Conservation (phyloP, 805 yeast species). For the Candida xyloterini region DNA sequence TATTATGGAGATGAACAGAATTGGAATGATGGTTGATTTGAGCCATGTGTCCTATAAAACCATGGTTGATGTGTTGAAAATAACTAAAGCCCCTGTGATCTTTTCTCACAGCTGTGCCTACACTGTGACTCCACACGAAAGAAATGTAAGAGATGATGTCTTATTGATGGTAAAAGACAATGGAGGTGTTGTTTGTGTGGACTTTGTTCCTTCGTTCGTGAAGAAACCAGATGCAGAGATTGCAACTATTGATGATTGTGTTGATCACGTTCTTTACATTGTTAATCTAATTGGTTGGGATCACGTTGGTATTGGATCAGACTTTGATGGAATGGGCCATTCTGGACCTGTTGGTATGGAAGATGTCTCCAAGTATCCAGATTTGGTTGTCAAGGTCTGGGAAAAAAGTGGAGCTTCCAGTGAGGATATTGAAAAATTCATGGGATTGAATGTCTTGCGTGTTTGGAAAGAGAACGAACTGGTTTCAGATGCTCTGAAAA, state of each 20-base stretch:
- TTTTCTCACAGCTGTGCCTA: slow-evolving; percentile 49
- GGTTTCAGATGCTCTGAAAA: slow-evolving; percentile 19
- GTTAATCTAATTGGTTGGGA: slow-evolving; percentile 48
- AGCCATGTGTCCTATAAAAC: slow-evolving; percentile 49
- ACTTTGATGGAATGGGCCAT: slow-evolving; percentile 48
- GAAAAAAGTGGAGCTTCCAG: slow-evolving; percentile 37
- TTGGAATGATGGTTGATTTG: slow-evolving; percentile 53
- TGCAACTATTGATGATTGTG: slow-evolving; percentile 46
- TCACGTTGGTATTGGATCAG: slow-evolving; percentile 50
- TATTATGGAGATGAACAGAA: slow-evolving; percentile 47
- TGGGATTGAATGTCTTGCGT: slow-evolving; percentile 44
- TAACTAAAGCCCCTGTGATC: slow-evolving; percentile 45
- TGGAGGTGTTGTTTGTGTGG: slow-evolving; percentile 48
- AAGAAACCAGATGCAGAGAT: slow-evolving; percentile 17
- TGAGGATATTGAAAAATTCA: slow-evolving; percentile 39
- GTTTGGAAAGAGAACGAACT: slow-evolving; percentile 44
- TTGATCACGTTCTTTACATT: slow-evolving; percentile 42
- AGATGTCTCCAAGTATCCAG: slow-evolving; percentile 55
- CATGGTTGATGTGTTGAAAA: slow-evolving; percentile 42
- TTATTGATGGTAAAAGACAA: slow-evolving; percentile 37
- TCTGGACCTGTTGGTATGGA: slow-evolving; percentile 47
- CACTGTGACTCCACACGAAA: slow-evolving; percentile 37
- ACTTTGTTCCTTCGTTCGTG: slow-evolving; percentile 44
- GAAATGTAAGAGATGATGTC: slow-evolving; percentile 51
- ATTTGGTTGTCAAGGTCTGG: slow-evolving; percentile 39